phyloP scores from a whole-genome alignment of 2,329 filamentous ascomycete species.

The Arthrobotrys iridis region DNA sequence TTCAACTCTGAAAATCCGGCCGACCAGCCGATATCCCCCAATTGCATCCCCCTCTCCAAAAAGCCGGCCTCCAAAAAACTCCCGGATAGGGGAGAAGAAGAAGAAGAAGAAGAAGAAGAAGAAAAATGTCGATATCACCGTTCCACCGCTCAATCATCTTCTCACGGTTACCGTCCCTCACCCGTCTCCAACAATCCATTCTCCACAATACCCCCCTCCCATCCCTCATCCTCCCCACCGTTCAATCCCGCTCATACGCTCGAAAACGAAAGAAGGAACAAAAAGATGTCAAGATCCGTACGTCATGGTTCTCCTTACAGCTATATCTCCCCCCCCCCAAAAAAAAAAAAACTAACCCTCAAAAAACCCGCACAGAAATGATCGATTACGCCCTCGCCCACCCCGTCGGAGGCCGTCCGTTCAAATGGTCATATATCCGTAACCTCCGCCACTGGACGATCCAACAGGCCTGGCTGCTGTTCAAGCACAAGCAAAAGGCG shows the following conservation, averaged over 20 bases:
- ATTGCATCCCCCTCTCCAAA: background rate
- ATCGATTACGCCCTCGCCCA: slow-evolving; percentile 78
- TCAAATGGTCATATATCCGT: slow-evolving; percentile 87
- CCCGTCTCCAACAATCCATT: slow-evolving; percentile 15
- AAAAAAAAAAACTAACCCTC: slow-evolving; percentile 9
- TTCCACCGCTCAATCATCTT: slow-evolving; percentile 54
- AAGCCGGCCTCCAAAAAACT: background rate
- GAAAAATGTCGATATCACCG: slow-evolving; percentile 52
- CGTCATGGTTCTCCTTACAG: background rate
- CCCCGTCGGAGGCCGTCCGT: slow-evolving; percentile 74
- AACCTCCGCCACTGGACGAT: slow-evolving; percentile 98
- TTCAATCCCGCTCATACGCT: slow-evolving; percentile 42
- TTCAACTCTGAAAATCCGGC: background rate
- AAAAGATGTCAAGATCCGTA: slow-evolving; percentile 38
- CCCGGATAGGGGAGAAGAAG: no score
- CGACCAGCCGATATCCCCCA: background rate
- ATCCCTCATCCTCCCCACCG: slow-evolving; percentile 27
- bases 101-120: no score
- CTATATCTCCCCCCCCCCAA: background rate
- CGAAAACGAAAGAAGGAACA: slow-evolving; percentile 22
- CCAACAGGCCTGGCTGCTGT: slow-evolving; percentile 91
- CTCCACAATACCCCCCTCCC: slow-evolving; percentile 19
- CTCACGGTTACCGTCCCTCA: slow-evolving; percentile 44
- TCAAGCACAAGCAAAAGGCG: slow-evolving; percentile 74
- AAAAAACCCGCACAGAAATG: slow-evolving; percentile 59